phyloP scores from a whole-genome alignment of 2,329 filamentous ascomycete genomes.

The Botrytis medusae region DNA sequence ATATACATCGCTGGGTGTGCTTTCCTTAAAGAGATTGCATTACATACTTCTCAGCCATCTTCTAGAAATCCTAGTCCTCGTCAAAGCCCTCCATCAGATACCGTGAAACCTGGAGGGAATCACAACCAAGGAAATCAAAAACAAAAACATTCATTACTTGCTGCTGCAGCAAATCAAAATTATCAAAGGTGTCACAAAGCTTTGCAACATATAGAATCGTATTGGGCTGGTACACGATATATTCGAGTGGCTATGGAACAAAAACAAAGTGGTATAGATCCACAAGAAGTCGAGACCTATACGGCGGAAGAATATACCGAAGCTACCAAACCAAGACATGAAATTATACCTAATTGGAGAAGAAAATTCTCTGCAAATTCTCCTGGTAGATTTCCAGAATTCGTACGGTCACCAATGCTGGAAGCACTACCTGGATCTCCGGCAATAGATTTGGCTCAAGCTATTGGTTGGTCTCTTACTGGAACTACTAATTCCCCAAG shows the following conservation, averaged over 20 bases:
- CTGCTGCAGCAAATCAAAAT: slow-evolving; percentile 80
- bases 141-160: slow-evolving; percentile 70
- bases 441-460: slow-evolving; percentile 48
- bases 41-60: slow-evolving; percentile 63
- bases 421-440: slow-evolving; percentile 47
- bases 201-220: slow-evolving; percentile 74
- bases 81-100: slow-evolving; percentile 15
- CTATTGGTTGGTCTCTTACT: slow-evolving; percentile 83
- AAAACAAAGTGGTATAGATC: slow-evolving; percentile 84
- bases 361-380: slow-evolving; percentile 32
- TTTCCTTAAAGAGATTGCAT: slow-evolving; percentile 78
- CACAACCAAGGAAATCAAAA: slow-evolving; percentile 34
- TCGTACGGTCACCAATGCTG: slow-evolving; percentile 46
- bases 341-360: slow-evolving; percentile 43
- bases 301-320: slow-evolving; percentile 68
- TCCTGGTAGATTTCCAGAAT: slow-evolving; percentile 29
- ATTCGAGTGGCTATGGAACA: slow-evolving; percentile 85
- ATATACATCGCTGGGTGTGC: slow-evolving; percentile 91
- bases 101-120: slow-evolving; percentile 26
- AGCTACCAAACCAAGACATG: slow-evolving; percentile 60
- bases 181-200: slow-evolving; percentile 87
- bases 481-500: slow-evolving; percentile 84
- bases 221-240: slow-evolving; percentile 86
- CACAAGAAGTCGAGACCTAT: slow-evolving; percentile 51
- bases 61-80: slow-evolving; percentile 52